These are phyloP conservation scores for Acanthochlamys bracteata DNA, from an alignment of 106 monocot genomes.

Conservation along the genomic window DNA sequence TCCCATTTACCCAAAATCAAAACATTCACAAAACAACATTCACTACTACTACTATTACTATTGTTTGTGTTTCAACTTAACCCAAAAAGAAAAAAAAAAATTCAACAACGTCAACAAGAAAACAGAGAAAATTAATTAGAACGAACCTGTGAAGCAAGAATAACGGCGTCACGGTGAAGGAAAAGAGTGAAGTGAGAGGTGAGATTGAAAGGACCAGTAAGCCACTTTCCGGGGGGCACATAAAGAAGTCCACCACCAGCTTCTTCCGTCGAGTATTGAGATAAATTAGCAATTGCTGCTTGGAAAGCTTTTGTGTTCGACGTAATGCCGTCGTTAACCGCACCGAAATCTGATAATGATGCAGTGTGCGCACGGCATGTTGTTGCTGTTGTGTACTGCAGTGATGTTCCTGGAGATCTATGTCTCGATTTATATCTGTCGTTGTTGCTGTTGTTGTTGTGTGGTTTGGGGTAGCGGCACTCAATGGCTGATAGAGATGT, in stretches of 20 bases:
- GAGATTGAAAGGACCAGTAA: slow-evolving; percentile 75
- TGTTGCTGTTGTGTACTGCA: slow-evolving; percentile 15
- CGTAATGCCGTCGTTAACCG: slow-evolving; percentile 64
- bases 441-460: no score
- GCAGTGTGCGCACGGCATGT: slow-evolving; percentile 54
- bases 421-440: no score
- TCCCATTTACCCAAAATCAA: no score
- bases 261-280: slow-evolving; percentile 13
- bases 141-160: slow-evolving; percentile 42
- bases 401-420: no score
- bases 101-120: slow-evolving; percentile 32
- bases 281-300: slow-evolving; percentile 33
- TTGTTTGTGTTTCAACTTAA: no score
- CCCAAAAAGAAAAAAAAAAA: slow-evolving; percentile 51
- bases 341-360: slow-evolving; percentile 76
- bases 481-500: no score
- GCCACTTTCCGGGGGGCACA: slow-evolving; percentile 65
- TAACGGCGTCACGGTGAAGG: slow-evolving; percentile 37
- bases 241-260: slow-evolving; percentile 48
- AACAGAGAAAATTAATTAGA: slow-evolving; percentile 50
- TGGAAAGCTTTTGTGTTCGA: slow-evolving; percentile 72
- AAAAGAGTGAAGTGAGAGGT: slow-evolving; percentile 76
- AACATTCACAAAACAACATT: no score
- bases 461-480: no score
- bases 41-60: no score